Conservation (phyloP, 2,329 filamentous ascomycete species). For the Fusarium tjaetaba region DNA sequence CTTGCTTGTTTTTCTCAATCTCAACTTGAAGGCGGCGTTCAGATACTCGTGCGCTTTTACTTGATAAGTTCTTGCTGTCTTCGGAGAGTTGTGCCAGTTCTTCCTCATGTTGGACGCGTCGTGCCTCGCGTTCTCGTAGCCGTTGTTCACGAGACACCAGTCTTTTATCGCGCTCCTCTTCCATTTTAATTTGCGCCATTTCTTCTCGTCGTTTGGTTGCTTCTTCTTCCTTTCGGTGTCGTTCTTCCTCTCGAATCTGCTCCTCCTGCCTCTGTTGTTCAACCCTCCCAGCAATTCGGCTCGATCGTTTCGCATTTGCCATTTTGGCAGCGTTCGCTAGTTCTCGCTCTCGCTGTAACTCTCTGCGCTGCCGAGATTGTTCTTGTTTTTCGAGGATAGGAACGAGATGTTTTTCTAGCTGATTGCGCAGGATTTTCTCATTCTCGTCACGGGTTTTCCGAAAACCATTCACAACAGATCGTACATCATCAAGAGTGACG, state of each 20-base stretch:
- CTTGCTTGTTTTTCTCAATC: conserved; percentile 81
- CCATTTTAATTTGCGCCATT: conserved; percentile 65
- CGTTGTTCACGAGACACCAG: conserved; percentile 87
- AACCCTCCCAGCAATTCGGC: conserved; percentile 82
- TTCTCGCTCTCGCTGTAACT: conserved; percentile 77
- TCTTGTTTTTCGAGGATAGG: conserved; percentile 85
- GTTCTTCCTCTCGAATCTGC: conserved; percentile 75
- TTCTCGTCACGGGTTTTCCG: conserved; percentile 83
- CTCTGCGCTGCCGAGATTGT: conserved; percentile 77
- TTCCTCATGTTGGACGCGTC: conserved; percentile 84
- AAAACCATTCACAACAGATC: conserved; percentile 74
- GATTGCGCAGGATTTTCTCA: conserved; percentile 79
- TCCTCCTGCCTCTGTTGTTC: conserved; percentile 82
- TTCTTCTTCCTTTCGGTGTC: conserved; percentile 61
- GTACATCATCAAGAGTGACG: conserved; percentile 81
- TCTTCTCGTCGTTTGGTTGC: conserved; percentile 74
- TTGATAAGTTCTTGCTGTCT: conserved; percentile 70
- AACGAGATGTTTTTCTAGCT: conserved; percentile 80
- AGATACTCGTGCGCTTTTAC: conserved; percentile 71
- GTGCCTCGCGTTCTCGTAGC: conserved; percentile 84
- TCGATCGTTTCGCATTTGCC: conserved; percentile 93
- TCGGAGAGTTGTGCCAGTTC: conserved; percentile 83
- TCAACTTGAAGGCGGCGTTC: conserved; percentile 84
- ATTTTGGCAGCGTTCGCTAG: conserved; percentile 84
- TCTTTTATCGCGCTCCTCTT: conserved; percentile 80